Base-by-base conservation (phyloP, 2,329 filamentous ascomycete species). In the Alternaria panax region DNA sequence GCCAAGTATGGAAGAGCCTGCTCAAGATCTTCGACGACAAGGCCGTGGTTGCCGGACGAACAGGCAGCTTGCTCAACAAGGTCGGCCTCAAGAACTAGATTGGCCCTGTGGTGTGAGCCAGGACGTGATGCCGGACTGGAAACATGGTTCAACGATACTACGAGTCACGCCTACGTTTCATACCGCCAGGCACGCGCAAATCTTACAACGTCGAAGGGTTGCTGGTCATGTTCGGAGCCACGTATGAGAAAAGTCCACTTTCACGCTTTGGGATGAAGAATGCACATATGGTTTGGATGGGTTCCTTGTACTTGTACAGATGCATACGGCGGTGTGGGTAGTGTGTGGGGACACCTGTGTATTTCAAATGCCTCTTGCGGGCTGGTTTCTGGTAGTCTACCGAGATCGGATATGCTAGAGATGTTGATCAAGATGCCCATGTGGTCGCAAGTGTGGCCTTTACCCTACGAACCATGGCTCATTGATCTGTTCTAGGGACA, bases 1-100 rank as follows among this genome's bases (percentile, higher is more conserved):
- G 92, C 47, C 90, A 93, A 80, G 95, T 99, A 63, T 99, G 95
- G 95, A 93, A 92, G 85, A 92, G 89, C 79, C 84, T 99, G 79
- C 84, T 98, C 64, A 87, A 88, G 74, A 89, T 97, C 72, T 94
- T 99, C 76, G 87, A 90, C 71, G 84, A 89, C 77, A 79, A 79
- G 66, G 72, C 78, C 28, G 66, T 72, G 52, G 72, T 78, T 54
- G 76, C 77, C 30, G 75, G 75, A 57, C 74, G 74, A 48, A 74
- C 74, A 45, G 78, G 79, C 46, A 79, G 79, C 64, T 78, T 87
- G 53, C 72, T 87, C 59, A 81, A 79, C 78, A 86, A 85, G 78
- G 78, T 88, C 62, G 84, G 85, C 47, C 75, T 87, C 60, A 81
- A 80, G 75, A 84, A 82, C 73, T 84, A 83, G 69, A 42, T 25